A percentile compares a stretch with the other conserved stretches of the same genome.
These are phyloP conservation scores for Magnusiomyces paraingens DNA, from an alignment of 1,139 yeast genomes.

Conservation along the genomic window DNA sequence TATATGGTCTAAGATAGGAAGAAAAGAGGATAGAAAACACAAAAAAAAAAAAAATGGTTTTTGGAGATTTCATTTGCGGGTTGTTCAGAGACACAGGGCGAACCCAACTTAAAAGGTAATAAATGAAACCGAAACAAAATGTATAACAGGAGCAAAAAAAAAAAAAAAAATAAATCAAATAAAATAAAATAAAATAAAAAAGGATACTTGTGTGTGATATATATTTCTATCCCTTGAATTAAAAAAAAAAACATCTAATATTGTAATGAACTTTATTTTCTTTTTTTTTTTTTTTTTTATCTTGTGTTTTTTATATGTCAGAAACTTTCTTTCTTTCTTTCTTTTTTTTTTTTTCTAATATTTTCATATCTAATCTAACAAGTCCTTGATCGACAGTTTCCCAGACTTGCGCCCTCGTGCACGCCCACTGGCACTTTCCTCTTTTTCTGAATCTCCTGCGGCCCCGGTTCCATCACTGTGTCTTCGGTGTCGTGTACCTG, in stretches of 20 bases:
- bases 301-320: neutral
- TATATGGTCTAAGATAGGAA: no score
- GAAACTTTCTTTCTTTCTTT: neutral
- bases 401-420: conserved; percentile 11
- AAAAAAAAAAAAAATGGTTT: no score
- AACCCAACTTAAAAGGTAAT: no score
- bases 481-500: neutral
- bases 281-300: neutral
- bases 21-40: no score
- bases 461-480: neutral
- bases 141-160: no score
- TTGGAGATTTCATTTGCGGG: no score
- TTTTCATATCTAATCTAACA: conserved; percentile 9
- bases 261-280: neutral
- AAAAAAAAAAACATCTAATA: neutral
- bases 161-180: no score
- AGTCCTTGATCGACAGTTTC: conserved; percentile 13
- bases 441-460: neutral
- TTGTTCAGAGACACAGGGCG: no score
- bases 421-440: conserved; percentile 6
- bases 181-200: no score
- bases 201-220: no score
- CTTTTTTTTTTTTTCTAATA: neutral
- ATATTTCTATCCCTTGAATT: no score
- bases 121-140: no score